Evolutionary conservation across 352 stramenopile genomes (phyloP).

Genomic region (Aphanomyces euteiches): DNA sequence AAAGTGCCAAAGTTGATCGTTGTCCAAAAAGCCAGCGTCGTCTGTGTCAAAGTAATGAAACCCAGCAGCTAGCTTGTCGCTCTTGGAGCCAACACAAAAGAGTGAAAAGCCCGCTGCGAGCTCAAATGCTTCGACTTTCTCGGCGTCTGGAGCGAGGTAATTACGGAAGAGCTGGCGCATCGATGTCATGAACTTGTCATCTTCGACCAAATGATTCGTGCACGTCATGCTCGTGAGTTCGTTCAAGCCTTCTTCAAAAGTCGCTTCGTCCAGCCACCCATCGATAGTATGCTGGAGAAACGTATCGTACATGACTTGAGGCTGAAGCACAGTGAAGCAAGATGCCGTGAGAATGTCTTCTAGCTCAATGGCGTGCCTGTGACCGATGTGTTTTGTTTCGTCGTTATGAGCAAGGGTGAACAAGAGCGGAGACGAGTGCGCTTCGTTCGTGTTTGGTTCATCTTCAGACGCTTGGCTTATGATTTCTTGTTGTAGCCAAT

Average conservation of each 20-base stretch:
- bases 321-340: conserved; percentile 63
- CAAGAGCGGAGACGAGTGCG: not conserved
- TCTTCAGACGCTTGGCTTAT: not conserved
- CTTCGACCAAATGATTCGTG: conserved; percentile 62
- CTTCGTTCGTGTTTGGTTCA: not conserved
- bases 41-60: conserved; percentile 86
- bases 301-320: conserved; percentile 79
- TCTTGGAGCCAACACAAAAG: conserved; percentile 80
- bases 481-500: not conserved
- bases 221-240: conserved; percentile 77
- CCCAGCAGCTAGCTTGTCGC: conserved; percentile 72
- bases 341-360: conserved; percentile 63
- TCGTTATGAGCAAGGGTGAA: not conserved
- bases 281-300: conserved; percentile 84
- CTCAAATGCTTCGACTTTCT: conserved; percentile 75
- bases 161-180: conserved; percentile 75
- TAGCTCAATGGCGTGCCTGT: conserved; percentile 54
- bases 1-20: conserved; percentile 79
- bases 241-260: conserved; percentile 74
- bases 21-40: conserved; percentile 72
- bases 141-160: conserved; percentile 60
- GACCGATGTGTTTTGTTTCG: conserved; percentile 47
- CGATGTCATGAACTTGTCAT: conserved; percentile 67
- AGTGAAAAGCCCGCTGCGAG: conserved; percentile 77
- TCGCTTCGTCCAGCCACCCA: conserved; percentile 76